Conservation (phyloP, 1,139 yeast species). For the Entelexis paramagnoliae region DNA sequence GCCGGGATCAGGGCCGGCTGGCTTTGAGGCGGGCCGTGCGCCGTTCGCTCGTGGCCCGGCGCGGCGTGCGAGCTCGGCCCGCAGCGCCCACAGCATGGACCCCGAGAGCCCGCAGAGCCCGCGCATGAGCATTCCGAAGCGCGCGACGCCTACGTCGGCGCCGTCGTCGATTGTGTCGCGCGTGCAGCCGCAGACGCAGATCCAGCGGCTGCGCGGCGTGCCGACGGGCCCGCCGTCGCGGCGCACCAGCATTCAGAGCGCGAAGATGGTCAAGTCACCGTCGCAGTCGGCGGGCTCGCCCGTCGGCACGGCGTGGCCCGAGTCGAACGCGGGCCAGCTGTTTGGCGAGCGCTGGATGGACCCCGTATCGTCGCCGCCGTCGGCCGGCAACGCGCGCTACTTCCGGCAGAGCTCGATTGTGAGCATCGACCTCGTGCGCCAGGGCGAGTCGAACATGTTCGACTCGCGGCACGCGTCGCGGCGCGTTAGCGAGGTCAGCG, state of each 20-base stretch:
- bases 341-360: constrained; percentile 20
- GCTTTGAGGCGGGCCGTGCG: neutral
- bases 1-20: neutral
- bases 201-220: constrained; percentile 7
- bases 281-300: constrained; percentile 13
- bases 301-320: neutral
- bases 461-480: constrained; percentile 11
- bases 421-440: constrained; percentile 23
- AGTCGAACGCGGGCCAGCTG: constrained; percentile 5
- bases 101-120: neutral
- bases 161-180: neutral
- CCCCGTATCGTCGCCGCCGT: constrained; percentile 10
- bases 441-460: constrained; percentile 9
- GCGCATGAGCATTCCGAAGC: neutral
- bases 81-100: neutral
- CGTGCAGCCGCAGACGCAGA: constrained; percentile 5
- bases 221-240: constrained; percentile 2
- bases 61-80: neutral
- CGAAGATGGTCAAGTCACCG: constrained; percentile 6
- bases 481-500: constrained; percentile 21
- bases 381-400: constrained; percentile 17
- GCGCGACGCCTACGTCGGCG: constrained; percentile 1
- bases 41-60: neutral
- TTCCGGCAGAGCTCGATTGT: constrained; percentile 25
- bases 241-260: constrained; percentile 7